Conservation (phyloP, 2,329 filamentous ascomycete genomes). For the Cercospora sesami region DNA sequence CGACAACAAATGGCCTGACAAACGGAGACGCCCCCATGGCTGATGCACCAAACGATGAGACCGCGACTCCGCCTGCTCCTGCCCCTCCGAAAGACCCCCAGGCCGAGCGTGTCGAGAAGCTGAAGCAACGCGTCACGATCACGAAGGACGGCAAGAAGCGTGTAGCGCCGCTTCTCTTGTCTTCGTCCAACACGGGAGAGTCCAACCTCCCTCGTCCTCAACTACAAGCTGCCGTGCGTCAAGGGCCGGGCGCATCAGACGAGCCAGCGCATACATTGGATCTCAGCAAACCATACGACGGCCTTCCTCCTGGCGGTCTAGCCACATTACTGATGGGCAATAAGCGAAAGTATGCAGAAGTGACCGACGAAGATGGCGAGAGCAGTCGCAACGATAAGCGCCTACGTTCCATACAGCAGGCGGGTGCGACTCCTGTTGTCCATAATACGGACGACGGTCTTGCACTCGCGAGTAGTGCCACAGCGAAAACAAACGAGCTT, state of each 20-base stretch:
- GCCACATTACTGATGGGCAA: conserved; percentile 85
- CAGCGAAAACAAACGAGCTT: conserved; percentile 53
- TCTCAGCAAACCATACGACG: conserved; percentile 89
- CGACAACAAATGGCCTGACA: conserved; percentile 50
- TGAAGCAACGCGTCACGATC: conserved; percentile 91
- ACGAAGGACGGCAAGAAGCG: conserved; percentile 97
- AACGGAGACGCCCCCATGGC: conserved; percentile 46
- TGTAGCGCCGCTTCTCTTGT: conserved; percentile 83
- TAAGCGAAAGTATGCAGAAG: conserved; percentile 75
- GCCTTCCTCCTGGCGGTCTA: conserved; percentile 84
- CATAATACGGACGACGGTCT: conserved; percentile 75
- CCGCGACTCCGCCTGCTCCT: conserved; percentile 39
- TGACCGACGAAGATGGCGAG: conserved; percentile 76
- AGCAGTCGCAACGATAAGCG: conserved; percentile 64
- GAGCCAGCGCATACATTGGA: conserved; percentile 68
- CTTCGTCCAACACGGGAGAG: conserved; percentile 78
- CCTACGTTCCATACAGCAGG: conserved; percentile 58
- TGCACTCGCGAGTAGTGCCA: conserved; percentile 68
- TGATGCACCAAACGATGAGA: conserved; percentile 39
- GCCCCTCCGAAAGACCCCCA: conserved; percentile 52
- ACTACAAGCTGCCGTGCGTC: conserved; percentile 72
- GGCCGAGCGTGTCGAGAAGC: conserved; percentile 60
- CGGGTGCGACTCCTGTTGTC: conserved; percentile 71
- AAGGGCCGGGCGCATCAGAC: conserved; percentile 50
- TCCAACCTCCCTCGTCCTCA: conserved; percentile 88